Percentiles rank a stretch among this genome's conserved stretches.
Conservation (phyloP, 108 stramenopile species). For the Cyclotella distinguenda region DNA sequence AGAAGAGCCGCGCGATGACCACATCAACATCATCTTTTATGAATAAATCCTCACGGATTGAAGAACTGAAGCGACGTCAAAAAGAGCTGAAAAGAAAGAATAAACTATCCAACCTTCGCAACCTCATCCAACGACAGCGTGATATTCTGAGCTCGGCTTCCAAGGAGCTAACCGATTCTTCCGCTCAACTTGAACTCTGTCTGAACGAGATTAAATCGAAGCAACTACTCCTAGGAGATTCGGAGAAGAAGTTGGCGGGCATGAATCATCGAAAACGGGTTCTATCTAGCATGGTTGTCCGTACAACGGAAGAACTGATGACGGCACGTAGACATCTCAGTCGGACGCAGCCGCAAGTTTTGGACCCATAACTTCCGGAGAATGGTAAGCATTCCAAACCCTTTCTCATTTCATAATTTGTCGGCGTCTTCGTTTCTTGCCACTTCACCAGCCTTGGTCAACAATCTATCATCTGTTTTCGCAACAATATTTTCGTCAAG, state of each 20-base stretch:
- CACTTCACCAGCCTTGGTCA: background rate
- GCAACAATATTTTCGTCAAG: background rate
- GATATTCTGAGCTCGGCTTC: constrained; percentile 23
- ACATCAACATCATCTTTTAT: no score
- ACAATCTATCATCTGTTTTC: background rate
- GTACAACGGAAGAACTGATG: constrained; percentile 43
- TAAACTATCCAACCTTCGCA: constrained; percentile 32
- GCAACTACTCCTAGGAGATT: constrained; percentile 22
- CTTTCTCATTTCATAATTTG: no score
- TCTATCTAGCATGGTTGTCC: no score
- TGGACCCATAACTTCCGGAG: no score
- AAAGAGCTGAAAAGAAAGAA: constrained; percentile 44
- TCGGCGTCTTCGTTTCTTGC: background rate
- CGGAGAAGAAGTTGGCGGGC: constrained; percentile 31
- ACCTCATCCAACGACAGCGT: constrained; percentile 35
- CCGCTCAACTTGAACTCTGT: constrained; percentile 32
- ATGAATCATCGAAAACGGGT: constrained; percentile 45
- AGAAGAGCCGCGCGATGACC: background rate
- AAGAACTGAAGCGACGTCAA: constrained; percentile 28
- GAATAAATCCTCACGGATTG: constrained; percentile 10
- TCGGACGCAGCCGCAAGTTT: constrained; percentile 13
- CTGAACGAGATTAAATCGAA: constrained; percentile 33
- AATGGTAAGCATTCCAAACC: no score
- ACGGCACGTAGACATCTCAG: constrained; percentile 30
- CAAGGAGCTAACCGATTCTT: constrained; percentile 28